These are phyloP conservation scores for Cucumis hystrix DNA, from an alignment of 306 rosid species.

Conservation along the genomic window DNA sequence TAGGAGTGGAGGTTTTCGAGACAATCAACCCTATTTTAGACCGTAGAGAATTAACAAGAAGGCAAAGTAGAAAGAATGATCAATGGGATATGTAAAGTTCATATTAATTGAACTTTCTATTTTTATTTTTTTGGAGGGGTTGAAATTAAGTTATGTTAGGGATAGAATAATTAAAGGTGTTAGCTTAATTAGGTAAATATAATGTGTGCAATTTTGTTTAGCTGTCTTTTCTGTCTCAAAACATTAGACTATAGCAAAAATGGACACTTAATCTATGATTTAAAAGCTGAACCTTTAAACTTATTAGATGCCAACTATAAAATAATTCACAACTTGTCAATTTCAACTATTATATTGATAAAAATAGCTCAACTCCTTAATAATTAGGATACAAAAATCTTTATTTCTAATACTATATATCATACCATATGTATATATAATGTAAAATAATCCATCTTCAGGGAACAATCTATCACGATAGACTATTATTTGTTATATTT, in stretches of 20 bases:
- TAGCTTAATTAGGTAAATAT: constrained; percentile 1
- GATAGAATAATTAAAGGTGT: neutral
- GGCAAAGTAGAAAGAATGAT: neutral
- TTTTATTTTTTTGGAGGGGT: neutral
- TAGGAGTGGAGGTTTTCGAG: neutral
- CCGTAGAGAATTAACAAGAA: neutral
- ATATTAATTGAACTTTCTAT: neutral
- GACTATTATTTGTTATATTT: too few species aligned
- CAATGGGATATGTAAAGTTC: neutral
- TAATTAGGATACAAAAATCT: neutral
- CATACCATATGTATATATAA: too few species aligned
- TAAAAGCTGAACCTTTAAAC: constrained; percentile 1
- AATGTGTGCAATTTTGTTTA: neutral
- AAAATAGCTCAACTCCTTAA: constrained; percentile 1
- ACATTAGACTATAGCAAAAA: neutral
- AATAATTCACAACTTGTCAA: neutral
- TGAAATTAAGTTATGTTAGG: neutral
- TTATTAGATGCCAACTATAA: constrained; percentile 1
- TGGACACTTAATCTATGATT: constrained; percentile 7
- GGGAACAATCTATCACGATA: too few species aligned
- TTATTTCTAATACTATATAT: neutral
- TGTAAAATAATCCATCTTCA: too few species aligned
- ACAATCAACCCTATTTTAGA: neutral
- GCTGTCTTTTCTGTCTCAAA: constrained; percentile 1
- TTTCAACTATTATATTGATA: constrained; percentile 4